Conservation (phyloP, 1,139 yeast species). For the Torulaspora pretoriensis region DNA sequence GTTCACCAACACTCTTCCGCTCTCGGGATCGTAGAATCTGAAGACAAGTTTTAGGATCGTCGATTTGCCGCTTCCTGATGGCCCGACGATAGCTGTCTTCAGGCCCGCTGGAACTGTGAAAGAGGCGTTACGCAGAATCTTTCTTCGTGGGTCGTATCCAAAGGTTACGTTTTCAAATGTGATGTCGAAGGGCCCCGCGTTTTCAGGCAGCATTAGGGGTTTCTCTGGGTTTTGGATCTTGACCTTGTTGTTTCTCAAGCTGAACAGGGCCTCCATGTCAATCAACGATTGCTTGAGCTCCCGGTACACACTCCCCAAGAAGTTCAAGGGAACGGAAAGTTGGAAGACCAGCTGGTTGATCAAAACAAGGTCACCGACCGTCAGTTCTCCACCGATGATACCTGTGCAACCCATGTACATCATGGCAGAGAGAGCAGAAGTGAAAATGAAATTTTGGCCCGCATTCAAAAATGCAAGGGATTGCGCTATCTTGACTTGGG, state of each 20-base stretch:
- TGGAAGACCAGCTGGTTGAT: slow-evolving; percentile 96
- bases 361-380: slow-evolving; percentile 94
- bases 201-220: slow-evolving; percentile 47
- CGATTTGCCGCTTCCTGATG: slow-evolving; percentile 93
- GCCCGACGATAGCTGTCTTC: slow-evolving; percentile 91
- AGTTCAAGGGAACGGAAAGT: slow-evolving; percentile 87
- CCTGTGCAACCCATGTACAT: slow-evolving; percentile 99
- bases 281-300: slow-evolving; percentile 87
- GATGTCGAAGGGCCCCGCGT: slow-evolving; percentile 58
- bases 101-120: slow-evolving; percentile 88
- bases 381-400: slow-evolving; percentile 71
- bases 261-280: slow-evolving; percentile 89
- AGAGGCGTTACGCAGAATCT: slow-evolving; percentile 73
- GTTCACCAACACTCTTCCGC: slow-evolving; percentile 78
- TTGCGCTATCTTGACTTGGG: slow-evolving; percentile 85
- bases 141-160: slow-evolving; percentile 86
- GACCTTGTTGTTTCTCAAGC: slow-evolving; percentile 71
- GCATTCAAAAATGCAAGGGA: slow-evolving; percentile 86
- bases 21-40: slow-evolving; percentile 79
- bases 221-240: slow-evolving; percentile 58
- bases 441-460: slow-evolving; percentile 89
- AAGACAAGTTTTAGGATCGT: slow-evolving; percentile 80
- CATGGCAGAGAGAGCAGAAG: slow-evolving; percentile 90
- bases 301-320: slow-evolving; percentile 90
- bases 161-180: slow-evolving; percentile 86